These are phyloP conservation scores for Lasiodiplodia citricola DNA, from an alignment of 2,329 filamentous ascomycete species.

Conservation along the genomic window DNA sequence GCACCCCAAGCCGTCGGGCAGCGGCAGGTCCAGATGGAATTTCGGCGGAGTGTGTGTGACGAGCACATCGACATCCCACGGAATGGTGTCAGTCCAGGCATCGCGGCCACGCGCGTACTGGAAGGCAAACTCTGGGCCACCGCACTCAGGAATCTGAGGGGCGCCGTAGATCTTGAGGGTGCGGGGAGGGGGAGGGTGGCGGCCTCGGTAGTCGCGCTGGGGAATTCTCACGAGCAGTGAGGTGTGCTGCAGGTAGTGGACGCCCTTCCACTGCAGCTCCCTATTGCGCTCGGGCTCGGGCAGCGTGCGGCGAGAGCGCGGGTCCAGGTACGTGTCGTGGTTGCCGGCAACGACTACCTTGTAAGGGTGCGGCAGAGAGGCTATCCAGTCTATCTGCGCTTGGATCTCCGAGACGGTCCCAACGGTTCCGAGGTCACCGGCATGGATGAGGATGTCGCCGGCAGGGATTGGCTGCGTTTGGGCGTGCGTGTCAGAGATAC, in stretches of 20 bases:
- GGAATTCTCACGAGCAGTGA: conserved; percentile 66
- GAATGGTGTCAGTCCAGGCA: conserved; percentile 75
- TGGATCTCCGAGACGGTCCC: conserved; percentile 79
- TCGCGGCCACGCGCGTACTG: conserved; percentile 71
- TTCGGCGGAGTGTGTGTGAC: conserved; percentile 82
- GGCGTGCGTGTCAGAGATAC: conserved; percentile 88
- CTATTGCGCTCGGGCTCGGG: conserved; percentile 59
- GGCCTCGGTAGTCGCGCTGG: conserved; percentile 31
- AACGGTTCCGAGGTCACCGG: conserved; percentile 79
- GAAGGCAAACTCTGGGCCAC: conserved; percentile 75
- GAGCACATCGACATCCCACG: conserved; percentile 75
- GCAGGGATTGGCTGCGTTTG: conserved; percentile 66
- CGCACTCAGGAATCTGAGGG: conserved; percentile 78
- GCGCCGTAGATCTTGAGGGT: conserved; percentile 77
- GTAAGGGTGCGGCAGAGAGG: conserved; percentile 72
- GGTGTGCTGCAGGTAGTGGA: conserved; percentile 78
- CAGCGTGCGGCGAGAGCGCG: conserved; percentile 59
- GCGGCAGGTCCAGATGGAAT: conserved; percentile 68
- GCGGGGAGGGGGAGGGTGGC: conserved; percentile 48
- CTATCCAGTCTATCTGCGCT: conserved; percentile 83
- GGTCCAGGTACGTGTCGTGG: conserved; percentile 86
- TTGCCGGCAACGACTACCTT: conserved; percentile 88
- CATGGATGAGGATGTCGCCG: conserved; percentile 87
- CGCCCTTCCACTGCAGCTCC: conserved; percentile 66
- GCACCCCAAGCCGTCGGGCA: conserved; percentile 69